Conservation (phyloP, 306 rosid species). For the Rosa persica region DNA sequence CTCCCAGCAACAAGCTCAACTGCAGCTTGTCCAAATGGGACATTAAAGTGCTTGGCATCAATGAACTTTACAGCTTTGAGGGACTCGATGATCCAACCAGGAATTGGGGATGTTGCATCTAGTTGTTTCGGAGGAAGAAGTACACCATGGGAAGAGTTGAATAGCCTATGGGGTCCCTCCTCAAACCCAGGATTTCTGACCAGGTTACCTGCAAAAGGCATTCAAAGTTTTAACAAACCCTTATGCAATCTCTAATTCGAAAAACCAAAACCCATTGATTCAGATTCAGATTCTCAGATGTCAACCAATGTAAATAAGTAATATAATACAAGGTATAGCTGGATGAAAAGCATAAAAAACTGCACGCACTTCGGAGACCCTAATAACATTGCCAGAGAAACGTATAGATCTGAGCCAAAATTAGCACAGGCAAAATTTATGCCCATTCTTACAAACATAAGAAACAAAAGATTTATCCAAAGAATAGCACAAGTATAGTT, state of each 20-base stretch:
- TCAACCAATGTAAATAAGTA: background rate
- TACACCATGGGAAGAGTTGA: slow-evolving; percentile 76
- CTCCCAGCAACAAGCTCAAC: slow-evolving; percentile 91
- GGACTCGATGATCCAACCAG: slow-evolving; percentile 92
- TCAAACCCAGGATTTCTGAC: slow-evolving; percentile 77
- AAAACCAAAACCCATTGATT: background rate
- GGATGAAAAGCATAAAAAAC: background rate
- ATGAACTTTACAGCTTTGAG: slow-evolving; percentile 84
- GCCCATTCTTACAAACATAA: background rate
- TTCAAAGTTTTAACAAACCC: slow-evolving; percentile 9
- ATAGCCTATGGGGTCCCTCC: slow-evolving; percentile 77
- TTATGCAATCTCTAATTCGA: background rate
- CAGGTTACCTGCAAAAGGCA: slow-evolving; percentile 64
- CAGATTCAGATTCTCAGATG: background rate
- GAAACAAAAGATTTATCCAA: background rate
- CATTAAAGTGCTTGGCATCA: slow-evolving; percentile 55
- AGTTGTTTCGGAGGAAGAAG: slow-evolving; percentile 88
- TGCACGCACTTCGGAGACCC: background rate
- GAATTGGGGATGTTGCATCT: slow-evolving; percentile 82
- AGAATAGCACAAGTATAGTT: background rate
- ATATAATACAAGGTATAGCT: background rate
- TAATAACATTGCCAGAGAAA: background rate
- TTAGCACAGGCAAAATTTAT: background rate
- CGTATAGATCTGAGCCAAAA: background rate
- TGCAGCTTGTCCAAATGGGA: slow-evolving; percentile 69